Conservation (phyloP, 441 rosid genomes). For the Gossypium schwendimanii region DNA sequence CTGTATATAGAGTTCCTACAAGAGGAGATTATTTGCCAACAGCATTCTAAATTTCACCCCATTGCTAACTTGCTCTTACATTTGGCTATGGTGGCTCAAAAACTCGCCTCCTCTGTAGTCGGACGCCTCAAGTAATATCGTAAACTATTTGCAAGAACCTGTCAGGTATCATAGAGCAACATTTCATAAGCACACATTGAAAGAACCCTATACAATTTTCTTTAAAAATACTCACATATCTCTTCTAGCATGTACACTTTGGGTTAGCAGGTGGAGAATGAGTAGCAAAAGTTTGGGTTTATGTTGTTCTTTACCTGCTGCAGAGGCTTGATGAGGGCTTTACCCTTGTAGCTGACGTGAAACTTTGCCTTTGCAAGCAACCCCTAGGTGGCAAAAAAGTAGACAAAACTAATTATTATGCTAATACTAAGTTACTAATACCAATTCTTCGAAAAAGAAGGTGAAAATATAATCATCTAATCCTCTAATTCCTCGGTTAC, state of each 20-base stretch:
- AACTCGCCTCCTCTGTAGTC: slow-evolving; percentile 77
- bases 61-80: neutral
- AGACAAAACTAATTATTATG: neutral
- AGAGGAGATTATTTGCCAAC: neutral
- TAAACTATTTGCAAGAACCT: slow-evolving; percentile 89
- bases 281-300: neutral
- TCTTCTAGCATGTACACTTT: neutral
- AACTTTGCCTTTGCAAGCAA: slow-evolving; percentile 92
- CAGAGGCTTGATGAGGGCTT: slow-evolving; percentile 84
- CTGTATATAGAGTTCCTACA: neutral
- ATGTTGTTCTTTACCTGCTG: slow-evolving; percentile 55
- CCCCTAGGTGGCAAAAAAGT: slow-evolving; percentile 41
- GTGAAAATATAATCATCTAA: neutral
- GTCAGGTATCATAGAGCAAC: slow-evolving; percentile 10
- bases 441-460: neutral
- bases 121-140: slow-evolving; percentile 95
- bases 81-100: slow-evolving; percentile 36
- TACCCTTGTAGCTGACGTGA: slow-evolving; percentile 81
- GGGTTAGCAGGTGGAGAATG: neutral
- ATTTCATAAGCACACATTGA: neutral
- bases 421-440: neutral
- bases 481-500: neutral
- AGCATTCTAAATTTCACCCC: neutral
- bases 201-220: neutral
- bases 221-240: neutral